Evolutionary conservation across 2,329 filamentous ascomycete species (phyloP), one percentile per base, ranked within the genome.

Genomic region (Lachnellula subtilissima): DNA sequence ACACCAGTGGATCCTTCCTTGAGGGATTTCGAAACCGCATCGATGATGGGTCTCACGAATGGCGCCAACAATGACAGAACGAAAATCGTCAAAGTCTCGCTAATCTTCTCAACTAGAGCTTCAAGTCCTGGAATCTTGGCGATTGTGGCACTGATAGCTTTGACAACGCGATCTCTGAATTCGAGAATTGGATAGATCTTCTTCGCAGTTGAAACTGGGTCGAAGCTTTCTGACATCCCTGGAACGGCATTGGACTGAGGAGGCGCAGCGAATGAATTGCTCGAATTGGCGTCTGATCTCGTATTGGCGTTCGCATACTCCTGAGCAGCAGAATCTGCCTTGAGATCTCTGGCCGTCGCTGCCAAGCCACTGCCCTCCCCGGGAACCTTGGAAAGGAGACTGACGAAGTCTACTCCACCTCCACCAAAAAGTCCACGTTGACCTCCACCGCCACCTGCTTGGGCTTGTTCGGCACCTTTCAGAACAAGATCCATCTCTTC

Each of bases 131-230:
- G 94, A 40, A 99, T 88, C 76, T 95, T 97, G 65, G 91, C 85
- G 63, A 97, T 91, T 52, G 91, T 87, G 40, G 84, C 82, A 67
- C 85, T 91, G 71, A 99, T 91, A 42, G 86, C 83, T 64, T 90
- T 90, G 50, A 97, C 92, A 53, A 99, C 91, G 67, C 88, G 94
- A 76, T 99, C 94, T 57, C 93, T 84, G 78, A 97, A 99, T 58
- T 89, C 82, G 0, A 99, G 81, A 58, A 99, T 96, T 0, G 94
- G 94, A 67, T 97, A 97, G 62, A 99, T 97, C 73, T 95, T 85
- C 40, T 80, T 77, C 14, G 87, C 81, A 0, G 86, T 87, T 71
- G 90, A 86, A 64, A 89, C 82, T 0, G 89, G 87, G 66, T 97
- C 92, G 57, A 95, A 89, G 67, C 81, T 78, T 14, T 83, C 78